phyloP scores from a whole-genome alignment of 768 basidiomycete species.

The Amanita muscaria region DNA sequence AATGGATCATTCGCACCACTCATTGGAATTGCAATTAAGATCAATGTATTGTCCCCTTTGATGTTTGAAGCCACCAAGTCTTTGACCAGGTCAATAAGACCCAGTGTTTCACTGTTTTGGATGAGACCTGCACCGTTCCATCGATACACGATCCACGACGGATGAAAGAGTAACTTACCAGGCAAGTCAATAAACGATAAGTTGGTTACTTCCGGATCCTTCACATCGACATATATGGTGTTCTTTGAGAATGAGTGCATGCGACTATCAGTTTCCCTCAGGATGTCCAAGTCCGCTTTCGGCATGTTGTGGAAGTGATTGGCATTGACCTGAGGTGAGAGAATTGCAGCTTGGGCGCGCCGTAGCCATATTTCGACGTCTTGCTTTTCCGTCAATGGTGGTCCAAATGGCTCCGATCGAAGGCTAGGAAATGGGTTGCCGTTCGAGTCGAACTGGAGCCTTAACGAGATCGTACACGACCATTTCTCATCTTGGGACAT shows the following conservation, averaged over 20 bases:
- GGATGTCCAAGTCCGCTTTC: conserved; percentile 15
- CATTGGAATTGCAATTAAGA: conserved; percentile 61
- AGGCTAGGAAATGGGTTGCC: conserved; percentile 18
- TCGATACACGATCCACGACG: conserved; percentile 13
- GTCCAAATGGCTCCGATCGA: conserved; percentile 30
- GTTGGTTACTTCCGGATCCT: conserved; percentile 36
- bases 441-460: conserved; percentile 10
- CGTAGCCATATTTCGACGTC: conserved; percentile 46
- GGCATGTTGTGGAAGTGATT: conserved; percentile 20
- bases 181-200: conserved; percentile 48
- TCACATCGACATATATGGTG: conserved; percentile 36
- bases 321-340: conserved; percentile 31
- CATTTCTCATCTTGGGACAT: no score
- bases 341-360: conserved; percentile 51
- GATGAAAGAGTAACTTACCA: conserved; percentile 23
- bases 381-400: conserved; percentile 27
- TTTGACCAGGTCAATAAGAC: conserved; percentile 36
- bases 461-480: conserved; percentile 4
- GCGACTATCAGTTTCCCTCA: conserved; percentile 1
- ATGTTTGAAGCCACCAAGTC: conserved; percentile 42
- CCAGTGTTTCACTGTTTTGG: conserved; percentile 35
- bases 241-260: conserved; percentile 37
- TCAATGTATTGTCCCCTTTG: conserved; percentile 40
- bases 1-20: conserved; percentile 39
- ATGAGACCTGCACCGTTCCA: conserved; percentile 38